phyloP scores from a whole-genome alignment of 2,329 filamentous ascomycete species.

The Geosmithia putterillii region DNA sequence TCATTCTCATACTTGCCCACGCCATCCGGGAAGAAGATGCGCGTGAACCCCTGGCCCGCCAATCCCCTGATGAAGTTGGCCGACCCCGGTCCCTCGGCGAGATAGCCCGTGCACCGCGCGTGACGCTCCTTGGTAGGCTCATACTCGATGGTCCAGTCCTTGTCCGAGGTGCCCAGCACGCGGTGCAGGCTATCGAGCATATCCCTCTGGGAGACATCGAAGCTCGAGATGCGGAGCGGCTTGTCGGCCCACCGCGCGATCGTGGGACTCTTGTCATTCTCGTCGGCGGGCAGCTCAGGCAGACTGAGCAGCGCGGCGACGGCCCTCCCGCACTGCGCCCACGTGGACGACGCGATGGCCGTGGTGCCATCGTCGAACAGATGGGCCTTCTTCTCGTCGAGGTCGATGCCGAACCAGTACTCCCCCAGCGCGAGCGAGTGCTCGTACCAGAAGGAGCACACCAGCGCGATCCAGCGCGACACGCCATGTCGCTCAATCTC shows the following conservation, averaged over 20 bases:
- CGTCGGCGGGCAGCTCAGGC: conserved; percentile 28
- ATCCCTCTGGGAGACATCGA: conserved; percentile 47
- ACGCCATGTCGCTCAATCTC: conserved; percentile 25
- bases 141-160: conserved; percentile 46
- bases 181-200: conserved; percentile 51
- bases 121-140: conserved; percentile 30
- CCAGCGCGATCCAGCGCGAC: conserved; percentile 16
- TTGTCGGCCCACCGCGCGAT: conserved; percentile 27
- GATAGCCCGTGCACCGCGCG: too few relatives aligned
- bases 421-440: conserved; percentile 24
- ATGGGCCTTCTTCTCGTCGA: conserved; percentile 25
- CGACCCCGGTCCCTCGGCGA: conserved; percentile 9
- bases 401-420: conserved; percentile 33
- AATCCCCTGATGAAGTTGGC: conserved; percentile 23
- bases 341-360: conserved; percentile 45
- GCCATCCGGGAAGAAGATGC: conserved; percentile 38
- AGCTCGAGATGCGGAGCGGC: conserved; percentile 39
- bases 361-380: conserved; percentile 45
- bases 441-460: conserved; percentile 41
- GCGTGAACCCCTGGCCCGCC: conserved; percentile 37
- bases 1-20: conserved; percentile 18
- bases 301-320: conserved; percentile 36
- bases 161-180: conserved; percentile 39
- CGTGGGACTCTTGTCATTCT: conserved; percentile 23
- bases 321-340: conserved; percentile 43